Percentiles rank a stretch among this genome's conserved stretches.
Conservation (phyloP, 345 rosid species). For the Excoecaria agallocha region DNA sequence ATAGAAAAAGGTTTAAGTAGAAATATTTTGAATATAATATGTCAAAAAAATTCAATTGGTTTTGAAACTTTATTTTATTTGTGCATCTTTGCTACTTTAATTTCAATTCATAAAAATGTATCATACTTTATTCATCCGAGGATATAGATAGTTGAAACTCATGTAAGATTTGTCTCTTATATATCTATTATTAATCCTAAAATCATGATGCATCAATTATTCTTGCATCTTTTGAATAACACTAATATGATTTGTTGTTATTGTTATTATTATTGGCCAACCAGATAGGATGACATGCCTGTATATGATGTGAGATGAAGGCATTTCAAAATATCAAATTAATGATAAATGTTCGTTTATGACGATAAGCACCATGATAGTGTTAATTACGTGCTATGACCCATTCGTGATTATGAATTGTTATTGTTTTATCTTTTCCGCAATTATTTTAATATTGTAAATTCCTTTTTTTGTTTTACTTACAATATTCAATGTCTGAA, state of each 20-base stretch:
- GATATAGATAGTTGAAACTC: too few relatives aligned
- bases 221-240: neutral
- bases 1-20: too few relatives aligned
- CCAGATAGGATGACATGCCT: neutral
- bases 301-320: too few relatives aligned
- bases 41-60: too few relatives aligned
- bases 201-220: neutral
- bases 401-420: neutral
- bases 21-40: too few relatives aligned
- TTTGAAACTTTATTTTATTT: too few relatives aligned
- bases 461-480: neutral
- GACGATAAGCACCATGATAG: conserved; percentile 21
- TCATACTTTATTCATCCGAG: too few relatives aligned
- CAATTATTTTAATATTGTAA: neutral
- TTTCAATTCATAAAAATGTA: too few relatives aligned
- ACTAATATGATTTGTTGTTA: neutral
- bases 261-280: neutral
- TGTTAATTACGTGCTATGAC: too few relatives aligned
- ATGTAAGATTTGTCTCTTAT: neutral
- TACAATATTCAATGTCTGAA: conserved; percentile 14
- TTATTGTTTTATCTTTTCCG: neutral
- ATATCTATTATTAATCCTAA: neutral
- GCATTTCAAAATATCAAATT: neutral
- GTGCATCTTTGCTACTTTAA: too few relatives aligned
- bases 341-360: neutral